Conservation (phyloP, 495 filamentous ascomycete genomes). For the Polyplosphaeria fusca region DNA sequence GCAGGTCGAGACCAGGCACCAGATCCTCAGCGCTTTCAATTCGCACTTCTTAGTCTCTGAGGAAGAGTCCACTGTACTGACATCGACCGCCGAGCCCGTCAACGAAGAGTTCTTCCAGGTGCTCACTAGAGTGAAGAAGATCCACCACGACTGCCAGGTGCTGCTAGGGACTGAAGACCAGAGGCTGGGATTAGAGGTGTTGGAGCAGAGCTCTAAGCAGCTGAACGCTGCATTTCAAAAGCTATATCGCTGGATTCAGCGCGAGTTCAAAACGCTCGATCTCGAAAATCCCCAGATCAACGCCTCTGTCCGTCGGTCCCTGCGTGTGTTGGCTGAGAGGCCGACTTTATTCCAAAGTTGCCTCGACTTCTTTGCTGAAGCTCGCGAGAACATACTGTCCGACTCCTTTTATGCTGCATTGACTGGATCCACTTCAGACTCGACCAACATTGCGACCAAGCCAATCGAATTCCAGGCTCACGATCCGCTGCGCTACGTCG, state of each 20-base stretch:
- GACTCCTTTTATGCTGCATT: constrained; percentile 89
- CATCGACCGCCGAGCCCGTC: constrained; percentile 72
- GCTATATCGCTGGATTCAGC: constrained; percentile 89
- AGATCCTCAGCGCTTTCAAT: constrained; percentile 76
- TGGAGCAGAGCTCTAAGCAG: constrained; percentile 81
- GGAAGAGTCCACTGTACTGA: constrained; percentile 69
- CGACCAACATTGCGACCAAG: constrained; percentile 55
- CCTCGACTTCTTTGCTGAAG: constrained; percentile 89
- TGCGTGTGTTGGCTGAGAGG: constrained; percentile 84
- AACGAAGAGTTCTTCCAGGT: constrained; percentile 81
- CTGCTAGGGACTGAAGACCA: constrained; percentile 89
- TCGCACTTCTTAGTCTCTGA: constrained; percentile 81
- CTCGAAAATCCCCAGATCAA: constrained; percentile 93
- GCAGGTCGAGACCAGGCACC: constrained; percentile 81
- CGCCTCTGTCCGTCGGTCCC: constrained; percentile 74
- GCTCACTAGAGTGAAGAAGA: constrained; percentile 77
- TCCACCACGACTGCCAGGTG: constrained; percentile 82
- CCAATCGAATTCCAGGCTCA: constrained; percentile 93
- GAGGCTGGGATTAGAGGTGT: constrained; percentile 77
- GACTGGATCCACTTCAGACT: constrained; percentile 59
- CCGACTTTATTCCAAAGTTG: constrained; percentile 91
- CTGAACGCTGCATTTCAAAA: constrained; percentile 94
- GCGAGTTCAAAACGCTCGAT: constrained; percentile 87
- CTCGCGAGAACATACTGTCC: constrained; percentile 79
- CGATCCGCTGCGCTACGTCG: constrained; percentile 87